phyloP scores from a whole-genome alignment of 345 rosid species.

The Ailanthus altissimus region DNA sequence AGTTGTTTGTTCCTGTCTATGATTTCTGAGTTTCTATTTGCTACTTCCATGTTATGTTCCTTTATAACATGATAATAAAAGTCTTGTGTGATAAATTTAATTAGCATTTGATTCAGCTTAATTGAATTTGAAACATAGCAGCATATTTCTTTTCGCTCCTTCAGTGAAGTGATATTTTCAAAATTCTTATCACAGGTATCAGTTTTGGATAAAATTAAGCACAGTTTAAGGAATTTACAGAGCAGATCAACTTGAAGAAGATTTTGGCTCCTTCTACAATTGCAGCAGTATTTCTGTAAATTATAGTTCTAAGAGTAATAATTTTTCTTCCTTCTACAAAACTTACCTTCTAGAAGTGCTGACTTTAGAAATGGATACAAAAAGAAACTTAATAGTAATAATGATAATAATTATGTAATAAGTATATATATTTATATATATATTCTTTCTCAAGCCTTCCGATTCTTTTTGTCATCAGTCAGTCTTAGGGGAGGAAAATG shows the following conservation, averaged over 20 bases:
- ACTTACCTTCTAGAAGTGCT: background rate
- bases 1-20: background rate
- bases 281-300: conserved; percentile 29
- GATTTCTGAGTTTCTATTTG: background rate
- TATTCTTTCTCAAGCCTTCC: no score
- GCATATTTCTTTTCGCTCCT: background rate
- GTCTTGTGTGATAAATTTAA: background rate
- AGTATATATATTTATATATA: no score
- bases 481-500: no score
- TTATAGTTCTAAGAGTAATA: background rate
- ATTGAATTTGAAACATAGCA: background rate
- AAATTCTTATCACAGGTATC: background rate
- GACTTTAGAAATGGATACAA: background rate
- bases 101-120: background rate
- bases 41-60: background rate
- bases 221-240: background rate
- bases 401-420: no score
- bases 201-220: conserved; percentile 10
- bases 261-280: conserved; percentile 31
- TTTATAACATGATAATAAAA: no score
- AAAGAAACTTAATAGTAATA: no score
- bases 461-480: no score
- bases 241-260: conserved; percentile 19
- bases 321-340: background rate
- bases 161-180: no score